Evolutionary conservation across 208 protist genomes (phyloP).

Genomic region (Acanthamoeba sp.): DNA sequence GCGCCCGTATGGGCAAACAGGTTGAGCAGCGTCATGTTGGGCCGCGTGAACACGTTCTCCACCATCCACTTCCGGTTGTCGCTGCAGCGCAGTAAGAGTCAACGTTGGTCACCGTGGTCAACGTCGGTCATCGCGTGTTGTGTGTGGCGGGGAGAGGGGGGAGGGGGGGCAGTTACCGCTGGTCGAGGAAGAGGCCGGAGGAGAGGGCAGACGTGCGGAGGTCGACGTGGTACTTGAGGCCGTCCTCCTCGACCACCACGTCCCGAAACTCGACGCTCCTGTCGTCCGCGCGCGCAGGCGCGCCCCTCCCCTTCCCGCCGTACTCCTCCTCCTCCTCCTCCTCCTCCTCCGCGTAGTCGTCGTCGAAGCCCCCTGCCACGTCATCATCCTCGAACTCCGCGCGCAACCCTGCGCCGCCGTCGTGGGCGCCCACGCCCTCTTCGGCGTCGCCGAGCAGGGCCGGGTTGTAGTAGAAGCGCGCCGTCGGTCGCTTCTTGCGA

Average conservation of each 20-base stretch:
- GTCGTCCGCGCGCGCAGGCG: neutral
- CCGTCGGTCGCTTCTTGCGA: neutral
- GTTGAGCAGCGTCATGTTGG: constrained; percentile 13
- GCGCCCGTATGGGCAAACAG: constrained; percentile 5
- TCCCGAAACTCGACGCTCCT: neutral
- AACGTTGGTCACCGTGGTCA: neutral
- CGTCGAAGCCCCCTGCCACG: neutral
- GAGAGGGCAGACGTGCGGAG: neutral
- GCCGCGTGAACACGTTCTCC: neutral
- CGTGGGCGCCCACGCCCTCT: neutral
- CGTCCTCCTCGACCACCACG: constrained; percentile 28
- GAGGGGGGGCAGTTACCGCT: neutral
- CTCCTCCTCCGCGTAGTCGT: neutral
- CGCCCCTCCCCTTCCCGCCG: neutral
- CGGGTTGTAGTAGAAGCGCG: neutral
- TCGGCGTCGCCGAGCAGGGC: neutral
- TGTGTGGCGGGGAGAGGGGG: neutral
- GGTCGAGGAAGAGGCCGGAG: constrained; percentile 32
- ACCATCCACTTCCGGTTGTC: neutral
- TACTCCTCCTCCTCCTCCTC: neutral
- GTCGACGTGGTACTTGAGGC: constrained; percentile 5
- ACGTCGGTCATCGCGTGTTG: neutral
- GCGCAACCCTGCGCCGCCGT: neutral
- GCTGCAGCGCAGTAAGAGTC: neutral
- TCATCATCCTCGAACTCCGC: neutral